These are phyloP conservation scores for Phytophthora kernoviae DNA, from an alignment of 352 stramenopile genomes.

Conservation along the genomic window DNA sequence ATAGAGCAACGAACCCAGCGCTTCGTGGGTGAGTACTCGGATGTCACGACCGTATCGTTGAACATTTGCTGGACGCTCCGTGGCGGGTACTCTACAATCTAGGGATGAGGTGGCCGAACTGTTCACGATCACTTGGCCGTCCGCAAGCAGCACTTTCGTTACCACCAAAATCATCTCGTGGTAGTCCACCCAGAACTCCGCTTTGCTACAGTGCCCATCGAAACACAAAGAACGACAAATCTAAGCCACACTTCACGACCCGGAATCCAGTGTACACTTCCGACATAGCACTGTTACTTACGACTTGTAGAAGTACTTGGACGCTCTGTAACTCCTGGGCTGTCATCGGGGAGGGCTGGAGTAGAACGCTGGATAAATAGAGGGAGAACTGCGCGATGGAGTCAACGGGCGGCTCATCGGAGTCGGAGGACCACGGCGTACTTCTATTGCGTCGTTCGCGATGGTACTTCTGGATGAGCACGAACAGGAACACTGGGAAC, in stretches of 20 bases:
- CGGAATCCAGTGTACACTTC: not conserved
- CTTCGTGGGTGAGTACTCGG: constrained; percentile 45
- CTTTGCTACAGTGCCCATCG: constrained; percentile 31
- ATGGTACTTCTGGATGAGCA: constrained; percentile 89
- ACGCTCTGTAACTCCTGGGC: constrained; percentile 65
- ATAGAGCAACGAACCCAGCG: constrained; percentile 56
- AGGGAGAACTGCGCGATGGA: constrained; percentile 82
- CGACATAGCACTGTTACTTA: constrained; percentile 42
- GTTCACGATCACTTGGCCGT: constrained; percentile 47
- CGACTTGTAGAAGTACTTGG: constrained; percentile 79
- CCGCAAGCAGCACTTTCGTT: constrained; percentile 36
- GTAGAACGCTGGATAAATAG: constrained; percentile 72
- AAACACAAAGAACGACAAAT: constrained; percentile 3
- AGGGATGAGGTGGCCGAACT: constrained; percentile 24
- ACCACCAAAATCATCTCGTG: constrained; percentile 41
- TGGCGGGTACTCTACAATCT: constrained; percentile 18
- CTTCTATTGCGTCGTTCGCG: constrained; percentile 62
- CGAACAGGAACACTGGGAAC: constrained; percentile 73
- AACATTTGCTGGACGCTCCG: constrained; percentile 3
- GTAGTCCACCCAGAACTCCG: constrained; percentile 47
- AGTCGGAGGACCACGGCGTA: constrained; percentile 58
- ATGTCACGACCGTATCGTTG: constrained; percentile 24
- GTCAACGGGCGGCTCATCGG: constrained; percentile 69
- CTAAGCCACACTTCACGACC: not conserved
- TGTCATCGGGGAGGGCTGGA: constrained; percentile 62